Percentiles rank a stretch among this genome's conserved stretches.
Conservation (phyloP, 805 yeast species). For the Hemisphaericaspora nanyangensis region DNA sequence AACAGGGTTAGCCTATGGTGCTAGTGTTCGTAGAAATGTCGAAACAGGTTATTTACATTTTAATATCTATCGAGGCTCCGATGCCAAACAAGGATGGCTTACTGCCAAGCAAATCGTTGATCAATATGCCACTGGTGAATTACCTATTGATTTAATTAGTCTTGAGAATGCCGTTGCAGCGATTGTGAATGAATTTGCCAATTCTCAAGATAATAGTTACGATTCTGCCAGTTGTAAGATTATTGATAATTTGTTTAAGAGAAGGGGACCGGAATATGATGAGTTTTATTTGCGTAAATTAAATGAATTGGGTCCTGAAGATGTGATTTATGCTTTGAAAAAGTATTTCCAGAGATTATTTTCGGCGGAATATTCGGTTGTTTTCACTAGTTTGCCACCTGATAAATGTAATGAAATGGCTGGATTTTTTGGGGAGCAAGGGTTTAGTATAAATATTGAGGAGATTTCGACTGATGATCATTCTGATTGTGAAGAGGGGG, state of each 20-base stretch:
- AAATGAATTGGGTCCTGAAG: slow-evolving; percentile 49
- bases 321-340: slow-evolving; percentile 46
- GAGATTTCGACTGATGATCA: slow-evolving; percentile 35
- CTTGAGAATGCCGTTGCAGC: slow-evolving; percentile 74
- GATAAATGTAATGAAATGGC: slow-evolving; percentile 48
- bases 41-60: slow-evolving; percentile 69
- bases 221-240: slow-evolving; percentile 67
- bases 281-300: slow-evolving; percentile 50
- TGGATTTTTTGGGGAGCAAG: slow-evolving; percentile 45
- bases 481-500: slow-evolving; percentile 22
- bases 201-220: slow-evolving; percentile 58
- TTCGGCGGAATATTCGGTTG: slow-evolving; percentile 47
- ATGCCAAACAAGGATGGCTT: slow-evolving; percentile 59
- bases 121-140: slow-evolving; percentile 52
- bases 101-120: slow-evolving; percentile 64
- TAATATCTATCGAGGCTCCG: slow-evolving; percentile 78
- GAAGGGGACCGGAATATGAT: slow-evolving; percentile 68
- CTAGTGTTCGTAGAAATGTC: slow-evolving; percentile 50
- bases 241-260: slow-evolving; percentile 59
- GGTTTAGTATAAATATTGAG: slow-evolving; percentile 60
- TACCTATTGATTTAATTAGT: slow-evolving; percentile 52
- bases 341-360: slow-evolving; percentile 67
- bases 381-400: slow-evolving; percentile 75
- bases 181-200: slow-evolving; percentile 69
- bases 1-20: slow-evolving; percentile 90